phyloP scores from a whole-genome alignment of 2,329 filamentous ascomycete species.

The Fusarium tricinctum region DNA sequence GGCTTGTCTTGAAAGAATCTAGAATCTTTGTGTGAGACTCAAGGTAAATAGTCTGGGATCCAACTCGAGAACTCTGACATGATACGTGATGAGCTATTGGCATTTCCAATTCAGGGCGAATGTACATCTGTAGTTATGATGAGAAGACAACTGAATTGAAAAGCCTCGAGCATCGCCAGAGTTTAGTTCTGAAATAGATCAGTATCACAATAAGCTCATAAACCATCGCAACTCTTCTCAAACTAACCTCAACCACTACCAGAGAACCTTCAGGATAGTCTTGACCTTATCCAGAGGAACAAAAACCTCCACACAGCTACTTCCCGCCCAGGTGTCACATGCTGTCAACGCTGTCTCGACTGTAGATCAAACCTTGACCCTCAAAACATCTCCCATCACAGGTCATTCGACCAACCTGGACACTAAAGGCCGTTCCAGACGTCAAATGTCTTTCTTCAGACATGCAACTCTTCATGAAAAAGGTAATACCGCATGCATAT shows the following conservation, averaged over 20 bases:
- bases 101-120: neutral
- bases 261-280: neutral
- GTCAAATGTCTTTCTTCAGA: neutral
- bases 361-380: neutral
- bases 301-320: neutral
- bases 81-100: neutral
- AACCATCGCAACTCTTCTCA: neutral
- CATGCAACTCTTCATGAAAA: conserved; percentile 7
- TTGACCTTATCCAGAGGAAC: neutral
- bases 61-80: neutral
- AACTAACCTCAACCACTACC: neutral
- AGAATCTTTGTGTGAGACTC: neutral
- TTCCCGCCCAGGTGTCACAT: neutral
- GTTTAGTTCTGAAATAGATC: neutral
- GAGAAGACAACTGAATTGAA: neutral
- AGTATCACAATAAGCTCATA: neutral
- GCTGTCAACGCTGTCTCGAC: neutral
- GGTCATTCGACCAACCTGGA: neutral
- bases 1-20: neutral
- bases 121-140: neutral
- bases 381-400: neutral
- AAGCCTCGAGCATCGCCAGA: neutral
- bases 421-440: neutral
- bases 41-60: too few species aligned
- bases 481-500: conserved; percentile 4